A percentile compares a stretch with the other conserved stretches of the same genome.
Evolutionary conservation across 306 rosid genomes (phyloP).

Genomic region (Rosa rugosa): DNA sequence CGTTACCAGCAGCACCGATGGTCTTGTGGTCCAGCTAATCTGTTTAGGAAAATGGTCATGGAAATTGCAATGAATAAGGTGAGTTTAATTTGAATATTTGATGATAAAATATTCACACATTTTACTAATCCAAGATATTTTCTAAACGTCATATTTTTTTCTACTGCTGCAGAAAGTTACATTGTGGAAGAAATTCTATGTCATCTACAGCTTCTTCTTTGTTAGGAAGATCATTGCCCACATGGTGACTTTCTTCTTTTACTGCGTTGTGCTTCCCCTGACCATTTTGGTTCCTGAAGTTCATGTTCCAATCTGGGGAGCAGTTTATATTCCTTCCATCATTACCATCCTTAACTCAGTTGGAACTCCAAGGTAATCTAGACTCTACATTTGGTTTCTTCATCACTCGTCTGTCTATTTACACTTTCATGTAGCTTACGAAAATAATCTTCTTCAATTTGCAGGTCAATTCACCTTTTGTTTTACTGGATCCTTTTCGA

Average conservation of each 20-base stretch:
- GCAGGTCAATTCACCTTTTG: slow-evolving; percentile 89
- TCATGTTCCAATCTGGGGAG: slow-evolving; percentile 97
- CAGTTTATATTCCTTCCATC: slow-evolving; percentile 94
- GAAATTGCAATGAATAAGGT: slow-evolving; percentile 90
- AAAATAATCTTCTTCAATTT: slow-evolving; percentile 11
- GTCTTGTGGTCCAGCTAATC: slow-evolving; percentile 99
- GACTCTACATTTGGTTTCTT: not conserved
- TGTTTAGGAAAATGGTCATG: slow-evolving; percentile 96
- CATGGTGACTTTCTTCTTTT: slow-evolving; percentile 90
- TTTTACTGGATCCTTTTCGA: slow-evolving; percentile 99
- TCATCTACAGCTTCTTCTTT: slow-evolving; percentile 94
- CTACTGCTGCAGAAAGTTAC: slow-evolving; percentile 67
- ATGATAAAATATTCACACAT: not conserved
- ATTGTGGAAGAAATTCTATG: slow-evolving; percentile 93
- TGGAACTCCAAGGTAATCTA: slow-evolving; percentile 87
- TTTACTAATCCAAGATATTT: not conserved
- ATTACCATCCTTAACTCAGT: slow-evolving; percentile 96
- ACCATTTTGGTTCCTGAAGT: slow-evolving; percentile 98
- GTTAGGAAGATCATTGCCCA: slow-evolving; percentile 96
- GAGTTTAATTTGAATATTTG: not conserved
- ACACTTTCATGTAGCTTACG: not conserved
- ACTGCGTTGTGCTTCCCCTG: slow-evolving; percentile 90
- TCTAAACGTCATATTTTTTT: slow-evolving; percentile 6
- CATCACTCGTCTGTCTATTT: not conserved
- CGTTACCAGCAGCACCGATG: slow-evolving; percentile 97